These are phyloP conservation scores for Prunus mongolica DNA, from an alignment of 306 rosid genomes.

Conservation along the genomic window DNA sequence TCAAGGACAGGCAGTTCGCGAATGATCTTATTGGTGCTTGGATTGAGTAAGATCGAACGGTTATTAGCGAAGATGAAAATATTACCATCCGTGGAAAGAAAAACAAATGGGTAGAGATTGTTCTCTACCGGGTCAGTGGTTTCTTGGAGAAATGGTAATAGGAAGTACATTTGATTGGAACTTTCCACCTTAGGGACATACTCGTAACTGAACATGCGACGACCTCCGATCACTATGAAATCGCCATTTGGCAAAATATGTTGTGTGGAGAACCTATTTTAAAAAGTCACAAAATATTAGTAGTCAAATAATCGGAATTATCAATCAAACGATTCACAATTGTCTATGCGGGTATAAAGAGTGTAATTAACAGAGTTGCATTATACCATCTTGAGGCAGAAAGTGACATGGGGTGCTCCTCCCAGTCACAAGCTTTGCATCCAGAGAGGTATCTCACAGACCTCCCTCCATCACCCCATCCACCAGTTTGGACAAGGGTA, in stretches of 20 bases:
- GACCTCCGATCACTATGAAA: conserved; percentile 59
- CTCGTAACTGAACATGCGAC: conserved; percentile 49
- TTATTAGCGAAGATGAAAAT: conserved; percentile 61
- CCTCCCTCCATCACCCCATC: conserved; percentile 9
- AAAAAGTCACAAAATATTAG: not conserved
- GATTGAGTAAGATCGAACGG: conserved; percentile 47
- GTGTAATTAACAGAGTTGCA: not conserved
- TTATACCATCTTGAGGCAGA: not conserved
- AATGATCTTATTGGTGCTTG: conserved; percentile 27
- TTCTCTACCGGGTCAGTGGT: conserved; percentile 45
- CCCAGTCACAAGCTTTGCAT: conserved; percentile 34
- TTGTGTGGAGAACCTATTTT: conserved; percentile 49
- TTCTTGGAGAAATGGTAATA: conserved; percentile 40
- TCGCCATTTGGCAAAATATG: conserved; percentile 61
- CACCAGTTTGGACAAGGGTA: conserved; percentile 15
- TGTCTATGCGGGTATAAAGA: too few species aligned
- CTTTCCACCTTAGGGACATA: conserved; percentile 35
- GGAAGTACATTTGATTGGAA: not conserved
- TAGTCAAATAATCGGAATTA: too few species aligned
- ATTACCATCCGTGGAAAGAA: conserved; percentile 56
- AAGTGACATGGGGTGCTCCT: conserved; percentile 20
- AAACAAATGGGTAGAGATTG: conserved; percentile 69
- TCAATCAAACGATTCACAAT: too few species aligned
- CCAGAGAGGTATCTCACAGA: conserved; percentile 10
- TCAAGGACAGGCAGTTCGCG: conserved; percentile 45